Conservation (phyloP, 306 rosid species). For the Arachis hypogaea region DNA sequence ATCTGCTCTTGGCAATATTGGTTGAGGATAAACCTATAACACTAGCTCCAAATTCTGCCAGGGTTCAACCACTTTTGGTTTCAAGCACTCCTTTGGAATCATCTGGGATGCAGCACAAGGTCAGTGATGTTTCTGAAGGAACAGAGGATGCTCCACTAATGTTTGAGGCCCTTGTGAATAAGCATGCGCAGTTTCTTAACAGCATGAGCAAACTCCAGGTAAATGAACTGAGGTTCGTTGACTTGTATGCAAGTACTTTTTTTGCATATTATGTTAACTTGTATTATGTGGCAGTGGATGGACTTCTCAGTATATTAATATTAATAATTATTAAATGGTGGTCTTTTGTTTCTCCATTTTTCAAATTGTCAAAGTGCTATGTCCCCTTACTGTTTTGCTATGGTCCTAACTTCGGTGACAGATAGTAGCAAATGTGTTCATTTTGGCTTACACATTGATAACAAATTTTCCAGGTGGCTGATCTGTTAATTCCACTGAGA, state of each 20-base stretch:
- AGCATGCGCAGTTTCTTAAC: conserved; percentile 87
- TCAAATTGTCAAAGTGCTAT: conserved; percentile 22
- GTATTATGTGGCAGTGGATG: conserved; percentile 1
- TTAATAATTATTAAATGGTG: conserved; percentile 2
- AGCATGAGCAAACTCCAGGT: conserved; percentile 97
- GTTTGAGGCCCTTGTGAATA: conserved; percentile 77
- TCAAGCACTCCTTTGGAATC: conserved; percentile 68
- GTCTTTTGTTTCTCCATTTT: neutral
- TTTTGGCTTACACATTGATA: conserved; percentile 15
- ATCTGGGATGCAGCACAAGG: conserved; percentile 75
- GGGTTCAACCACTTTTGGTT: conserved; percentile 79
- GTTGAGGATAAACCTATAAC: conserved; percentile 95
- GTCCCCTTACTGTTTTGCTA: conserved; percentile 19
- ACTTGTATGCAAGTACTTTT: neutral
- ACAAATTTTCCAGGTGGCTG: conserved; percentile 67
- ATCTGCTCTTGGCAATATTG: conserved; percentile 90
- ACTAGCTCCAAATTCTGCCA: conserved; percentile 95
- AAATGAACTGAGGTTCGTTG: conserved; percentile 21
- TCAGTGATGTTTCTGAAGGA: conserved; percentile 72
- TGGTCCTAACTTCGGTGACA: conserved; percentile 20
- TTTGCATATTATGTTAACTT: conserved; percentile 12
- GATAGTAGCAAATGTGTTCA: conserved; percentile 3
- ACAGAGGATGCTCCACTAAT: conserved; percentile 79
- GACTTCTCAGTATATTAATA: neutral
- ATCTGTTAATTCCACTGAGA: conserved; percentile 89